These are phyloP conservation scores for Globisporangium lucens DNA, from an alignment of 352 stramenopile genomes.

Conservation along the genomic window DNA sequence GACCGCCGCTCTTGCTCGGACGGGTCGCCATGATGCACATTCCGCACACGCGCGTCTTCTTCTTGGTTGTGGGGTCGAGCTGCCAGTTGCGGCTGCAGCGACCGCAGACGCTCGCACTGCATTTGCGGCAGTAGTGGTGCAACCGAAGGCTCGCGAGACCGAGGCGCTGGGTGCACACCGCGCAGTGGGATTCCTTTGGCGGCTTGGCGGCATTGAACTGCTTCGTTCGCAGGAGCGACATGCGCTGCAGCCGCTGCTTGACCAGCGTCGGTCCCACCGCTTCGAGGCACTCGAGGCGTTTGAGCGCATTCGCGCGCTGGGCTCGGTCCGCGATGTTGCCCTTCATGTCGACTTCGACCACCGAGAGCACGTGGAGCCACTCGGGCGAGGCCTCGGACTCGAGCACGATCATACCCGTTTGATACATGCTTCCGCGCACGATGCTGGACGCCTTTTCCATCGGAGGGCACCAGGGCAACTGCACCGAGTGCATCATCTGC, in stretches of 20 bases:
- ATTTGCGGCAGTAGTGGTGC: slow-evolving; percentile 22
- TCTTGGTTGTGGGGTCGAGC: slow-evolving; percentile 3
- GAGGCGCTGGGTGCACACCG: slow-evolving; percentile 20
- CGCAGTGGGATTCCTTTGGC: slow-evolving; percentile 15
- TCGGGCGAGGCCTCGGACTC: slow-evolving; percentile 21
- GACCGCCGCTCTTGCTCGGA: not conserved
- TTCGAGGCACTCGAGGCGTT: slow-evolving; percentile 12
- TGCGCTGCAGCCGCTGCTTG: slow-evolving; percentile 19
- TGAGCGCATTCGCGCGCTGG: slow-evolving; percentile 16
- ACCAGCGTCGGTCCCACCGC: slow-evolving; percentile 11
- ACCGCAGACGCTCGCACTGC: slow-evolving; percentile 17
- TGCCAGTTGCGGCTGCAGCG: slow-evolving; percentile 19
- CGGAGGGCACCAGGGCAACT: slow-evolving; percentile 45
- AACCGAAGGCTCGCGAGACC: slow-evolving; percentile 15
- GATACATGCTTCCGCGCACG: slow-evolving; percentile 35
- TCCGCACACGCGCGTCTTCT: slow-evolving; percentile 21
- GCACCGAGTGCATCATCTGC: slow-evolving; percentile 57
- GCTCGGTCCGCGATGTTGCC: slow-evolving; percentile 17
- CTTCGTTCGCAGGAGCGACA: slow-evolving; percentile 19
- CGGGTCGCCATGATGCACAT: slow-evolving; percentile 12
- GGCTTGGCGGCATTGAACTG: slow-evolving; percentile 17
- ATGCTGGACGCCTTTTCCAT: slow-evolving; percentile 31
- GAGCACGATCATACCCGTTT: slow-evolving; percentile 34
- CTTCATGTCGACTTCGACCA: slow-evolving; percentile 29
- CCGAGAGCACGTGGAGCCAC: slow-evolving; percentile 26